Conservation (phyloP, 1,284 basidiomycete species). For the Puccinia coronata region DNA sequence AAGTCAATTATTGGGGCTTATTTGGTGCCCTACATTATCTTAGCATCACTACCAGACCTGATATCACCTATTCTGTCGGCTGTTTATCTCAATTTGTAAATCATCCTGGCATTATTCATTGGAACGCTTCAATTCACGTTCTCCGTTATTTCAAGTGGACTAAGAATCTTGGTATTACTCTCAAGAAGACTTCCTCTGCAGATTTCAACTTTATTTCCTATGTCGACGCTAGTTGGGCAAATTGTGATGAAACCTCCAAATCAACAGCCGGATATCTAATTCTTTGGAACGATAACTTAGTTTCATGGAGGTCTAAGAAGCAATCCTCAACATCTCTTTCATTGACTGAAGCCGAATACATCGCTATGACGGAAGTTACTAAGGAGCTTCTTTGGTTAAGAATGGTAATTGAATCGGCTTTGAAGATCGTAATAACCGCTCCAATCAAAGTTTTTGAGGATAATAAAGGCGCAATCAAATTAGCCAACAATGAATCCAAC, state of each 20-base stretch:
- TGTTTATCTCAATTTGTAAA: conserved; percentile 2
- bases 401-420: background rate
- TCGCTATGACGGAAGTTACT: background rate
- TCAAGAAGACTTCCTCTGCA: background rate
- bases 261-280: background rate
- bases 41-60: background rate
- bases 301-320: background rate
- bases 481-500: conserved; percentile 9
- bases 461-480: background rate
- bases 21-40: conserved; percentile 16
- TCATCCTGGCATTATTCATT: background rate
- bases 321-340: background rate
- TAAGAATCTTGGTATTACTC: conserved; percentile 7
- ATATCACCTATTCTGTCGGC: conserved; percentile 20
- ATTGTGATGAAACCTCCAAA: background rate
- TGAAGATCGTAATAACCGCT: background rate
- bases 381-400: background rate
- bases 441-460: background rate
- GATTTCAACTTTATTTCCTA: too few relatives aligned
- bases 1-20: background rate
- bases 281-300: background rate
- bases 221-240: background rate
- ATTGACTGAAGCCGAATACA: background rate
- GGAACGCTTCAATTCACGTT: background rate
- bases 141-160: background rate